These are phyloP conservation scores for Coriaria nepalensis DNA, from an alignment of 306 rosid genomes.

Conservation along the genomic window DNA sequence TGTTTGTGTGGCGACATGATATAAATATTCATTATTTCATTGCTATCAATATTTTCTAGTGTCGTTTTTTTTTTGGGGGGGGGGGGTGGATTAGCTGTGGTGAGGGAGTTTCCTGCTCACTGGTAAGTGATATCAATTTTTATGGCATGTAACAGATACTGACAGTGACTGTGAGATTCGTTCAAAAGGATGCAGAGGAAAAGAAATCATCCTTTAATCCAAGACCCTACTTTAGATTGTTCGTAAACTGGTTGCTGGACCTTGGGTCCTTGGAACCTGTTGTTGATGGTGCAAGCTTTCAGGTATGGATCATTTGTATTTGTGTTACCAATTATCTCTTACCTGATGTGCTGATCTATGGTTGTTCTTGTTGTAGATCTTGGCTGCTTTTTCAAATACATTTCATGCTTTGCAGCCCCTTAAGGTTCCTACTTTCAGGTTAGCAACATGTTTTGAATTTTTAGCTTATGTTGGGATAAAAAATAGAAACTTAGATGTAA, in stretches of 20 bases:
- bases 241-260: conserved; percentile 79
- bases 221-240: conserved; percentile 88
- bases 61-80: no score
- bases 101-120: neutral
- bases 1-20: no score
- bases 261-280: conserved; percentile 82
- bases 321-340: conserved; percentile 1
- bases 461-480: neutral
- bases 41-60: no score
- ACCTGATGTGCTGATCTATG: conserved; percentile 9
- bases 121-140: conserved; percentile 6
- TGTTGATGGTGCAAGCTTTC: conserved; percentile 79
- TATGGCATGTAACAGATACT: conserved; percentile 49
- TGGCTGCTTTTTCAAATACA: conserved; percentile 70
- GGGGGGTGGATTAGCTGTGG: no score
- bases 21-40: no score
- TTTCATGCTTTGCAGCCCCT: conserved; percentile 93
- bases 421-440: conserved; percentile 94
- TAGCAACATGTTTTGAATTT: conserved; percentile 3
- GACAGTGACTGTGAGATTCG: conserved; percentile 55
- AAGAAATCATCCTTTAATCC: conserved; percentile 74
- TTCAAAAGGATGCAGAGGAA: conserved; percentile 80
- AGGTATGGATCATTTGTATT: conserved; percentile 37
- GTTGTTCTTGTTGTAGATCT: conserved; percentile 44
- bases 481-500: no score